Base-by-base conservation (phyloP, 257 asterid species). In the Forsythia suspensa region DNA sequence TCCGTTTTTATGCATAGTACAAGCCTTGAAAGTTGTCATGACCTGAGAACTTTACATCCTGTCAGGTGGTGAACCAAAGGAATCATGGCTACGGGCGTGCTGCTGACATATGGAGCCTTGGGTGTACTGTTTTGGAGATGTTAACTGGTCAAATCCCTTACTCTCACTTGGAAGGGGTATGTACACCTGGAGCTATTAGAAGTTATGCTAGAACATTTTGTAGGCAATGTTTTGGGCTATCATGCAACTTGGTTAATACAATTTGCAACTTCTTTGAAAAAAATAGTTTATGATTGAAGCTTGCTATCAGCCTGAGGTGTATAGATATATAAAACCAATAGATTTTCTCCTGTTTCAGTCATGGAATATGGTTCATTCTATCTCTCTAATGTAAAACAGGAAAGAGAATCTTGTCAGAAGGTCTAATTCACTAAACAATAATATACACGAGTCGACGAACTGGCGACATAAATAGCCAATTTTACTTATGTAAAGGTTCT, bases 81-180 rank as follows among this genome's bases (percentile, higher is more conserved):
- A 88, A 83, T 79, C 80, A 75, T 78, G 94, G 94, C 46, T 90
- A 90, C 51, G 94, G 92, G 6, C 89, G 71, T 67, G 81, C 88
- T 68, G 94, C 94, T 78, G 94, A 90, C 72, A 90, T 90, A 78
- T 90, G 92, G 94, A 88, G 92, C 82, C 91, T 90, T 61, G 94
- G 94, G 29, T 90, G 94, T 86, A 88, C 92, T 21, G 94, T 90
- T 55, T 82, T 90, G 84, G 94, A 90, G 82, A 90, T 90, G 94
- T 79, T 90, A 52, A 88, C 92, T 10, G 84, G 94, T 76, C 88
- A 84, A 82, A 76, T 90, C 81, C 94, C 94, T 41, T 90, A 90
- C 85, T 90, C 94, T 76, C 90, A 83, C 81, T 80, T 90, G 86
- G 94, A 90, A 85, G 89, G 92, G 91, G 94, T 88, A 89, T 65